phyloP scores from a whole-genome alignment of 371 early-diverging fungal species.

The Coemansia sp. region DNA sequence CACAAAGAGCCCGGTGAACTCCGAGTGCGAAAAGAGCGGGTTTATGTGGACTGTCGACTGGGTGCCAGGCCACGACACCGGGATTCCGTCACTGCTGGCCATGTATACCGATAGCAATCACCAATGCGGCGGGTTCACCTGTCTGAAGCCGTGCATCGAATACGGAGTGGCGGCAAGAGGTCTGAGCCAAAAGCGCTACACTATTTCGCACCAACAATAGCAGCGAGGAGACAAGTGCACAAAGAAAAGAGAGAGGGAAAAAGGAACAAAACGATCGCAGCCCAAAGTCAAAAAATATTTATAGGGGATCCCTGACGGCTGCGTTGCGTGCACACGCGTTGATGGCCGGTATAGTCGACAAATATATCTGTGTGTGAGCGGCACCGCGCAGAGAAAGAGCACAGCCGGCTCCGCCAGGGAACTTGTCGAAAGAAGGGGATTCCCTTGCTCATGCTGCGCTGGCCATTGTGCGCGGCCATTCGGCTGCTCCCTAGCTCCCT shows the following conservation, averaged over 20 bases:
- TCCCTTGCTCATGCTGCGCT: too few relatives aligned
- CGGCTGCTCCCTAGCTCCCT: too few relatives aligned
- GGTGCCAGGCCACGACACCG: slow-evolving; percentile 1
- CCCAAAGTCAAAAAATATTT: background rate
- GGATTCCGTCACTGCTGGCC: background rate
- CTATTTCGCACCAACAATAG: background rate
- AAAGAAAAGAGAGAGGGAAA: background rate
- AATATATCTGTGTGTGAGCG: too few relatives aligned
- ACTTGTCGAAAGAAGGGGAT: too few relatives aligned
- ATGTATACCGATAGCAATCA: slow-evolving; percentile 2
- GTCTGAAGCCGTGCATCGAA: slow-evolving; percentile 1
- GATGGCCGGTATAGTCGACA: too few relatives aligned
- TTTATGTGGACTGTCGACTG: background rate
- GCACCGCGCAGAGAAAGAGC: too few relatives aligned
- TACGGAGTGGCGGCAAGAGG: background rate
- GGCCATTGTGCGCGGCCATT: too few relatives aligned
- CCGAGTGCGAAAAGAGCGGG: slow-evolving; percentile 22
- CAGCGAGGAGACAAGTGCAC: background rate
- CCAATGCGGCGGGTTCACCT: background rate
- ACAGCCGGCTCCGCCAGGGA: too few relatives aligned
- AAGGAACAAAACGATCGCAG: background rate
- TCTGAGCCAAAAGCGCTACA: background rate
- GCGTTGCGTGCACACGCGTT: background rate
- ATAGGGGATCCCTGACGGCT: background rate
- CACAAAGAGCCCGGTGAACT: slow-evolving; percentile 28